Base-by-base conservation (phyloP, 108 stramenopile species). In the Nitzschia sp. region DNA sequence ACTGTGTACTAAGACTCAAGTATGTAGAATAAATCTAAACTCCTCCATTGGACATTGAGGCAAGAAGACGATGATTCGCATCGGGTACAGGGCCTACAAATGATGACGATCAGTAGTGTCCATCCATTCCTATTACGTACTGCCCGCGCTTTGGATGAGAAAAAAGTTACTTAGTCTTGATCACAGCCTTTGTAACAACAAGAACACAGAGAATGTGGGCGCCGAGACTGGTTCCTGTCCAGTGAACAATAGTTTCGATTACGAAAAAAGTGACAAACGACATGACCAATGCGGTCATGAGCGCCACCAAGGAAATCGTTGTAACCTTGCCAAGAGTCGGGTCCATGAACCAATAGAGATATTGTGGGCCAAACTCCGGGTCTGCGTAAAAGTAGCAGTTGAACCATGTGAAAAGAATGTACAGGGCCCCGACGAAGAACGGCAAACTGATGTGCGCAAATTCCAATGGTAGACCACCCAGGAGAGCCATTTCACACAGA, bases 331-430 rank as follows among this genome's bases (percentile, higher is more conserved):
- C 87, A 2, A 82, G 29, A 0, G 87, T 85, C 0, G 87, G 83
- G 53, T 88, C 87, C 60, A 82, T 55, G 68, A 88, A 88, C 58
- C 80, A 88, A 44, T 88, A 88, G 25, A 79, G 48, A 53, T 77
- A 82, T 15, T 85, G 72, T 0, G 87, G 87, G 0, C 82, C 84
- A 19, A 34, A n/a, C n/a, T 58, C 53, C 2, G 53, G 33, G 0
- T 36, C 17, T 0, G 54, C 66, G 41, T 46, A 68, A 45, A 33
- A 54, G 25, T 36, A 30, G 26, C 38, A 30, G 17, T 19, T 41
- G 33, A 22, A 54, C 87, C 87, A 88, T 11, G 83, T 55, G 35
- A 89, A 86, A 0, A 79, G 13, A 52, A 84, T 73, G 58, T 90
- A 90, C 1, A 68, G 2, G 2, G 60, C 36, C 1, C 81, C 85